Base-by-base conservation (phyloP, 2,329 filamentous ascomycete species). In the Scytalidium sp. region DNA sequence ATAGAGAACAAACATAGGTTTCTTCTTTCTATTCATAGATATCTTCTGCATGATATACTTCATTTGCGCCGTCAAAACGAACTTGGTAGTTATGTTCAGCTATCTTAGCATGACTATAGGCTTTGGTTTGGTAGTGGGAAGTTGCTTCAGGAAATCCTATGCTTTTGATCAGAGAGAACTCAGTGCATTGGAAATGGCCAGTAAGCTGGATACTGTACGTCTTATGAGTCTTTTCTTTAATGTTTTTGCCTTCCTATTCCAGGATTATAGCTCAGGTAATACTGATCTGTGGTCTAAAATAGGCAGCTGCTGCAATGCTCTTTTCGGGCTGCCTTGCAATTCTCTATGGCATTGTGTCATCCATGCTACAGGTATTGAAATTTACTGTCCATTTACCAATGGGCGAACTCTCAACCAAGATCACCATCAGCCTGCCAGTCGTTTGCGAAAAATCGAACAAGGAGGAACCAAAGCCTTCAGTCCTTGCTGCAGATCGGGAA, bases 41-140 rank as follows among this genome's bases (percentile, higher is more conserved):
- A 54, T 88, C 15, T 68, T 89, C 23, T 83, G 79, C 65, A 66
- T 87, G 53, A 63, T 90, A 58, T 90, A 81, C 70, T 69, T 87
- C 49, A 71, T 89, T 61, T 85, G 83, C 67, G 76, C 85, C 2
- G 70, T 88, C 27, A 80, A 86, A 44, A 89, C 84, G 22, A 90
- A 90, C 65, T 51, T 88, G 15, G 75, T 81, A 65, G 87, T 88
- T 67, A 76, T 86, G 58, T 57, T 80, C 51, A 85, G 89, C 66
- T 89, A 90, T 71, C 60, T 82, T 49, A 72, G 72, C 2, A 75
- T 89, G 17, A 64, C 78, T n/a, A 61, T 80, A 9, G 71, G 75
- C 3, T 88, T 89, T 61, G 63, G 67, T 13, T 68, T 82, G 23
- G 71, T 89, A 39, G 75, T 84, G 0, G 81, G 73, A 3, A 75